phyloP scores from a whole-genome alignment of 2,329 filamentous ascomycete species.

The Lizonia empirigonia region DNA sequence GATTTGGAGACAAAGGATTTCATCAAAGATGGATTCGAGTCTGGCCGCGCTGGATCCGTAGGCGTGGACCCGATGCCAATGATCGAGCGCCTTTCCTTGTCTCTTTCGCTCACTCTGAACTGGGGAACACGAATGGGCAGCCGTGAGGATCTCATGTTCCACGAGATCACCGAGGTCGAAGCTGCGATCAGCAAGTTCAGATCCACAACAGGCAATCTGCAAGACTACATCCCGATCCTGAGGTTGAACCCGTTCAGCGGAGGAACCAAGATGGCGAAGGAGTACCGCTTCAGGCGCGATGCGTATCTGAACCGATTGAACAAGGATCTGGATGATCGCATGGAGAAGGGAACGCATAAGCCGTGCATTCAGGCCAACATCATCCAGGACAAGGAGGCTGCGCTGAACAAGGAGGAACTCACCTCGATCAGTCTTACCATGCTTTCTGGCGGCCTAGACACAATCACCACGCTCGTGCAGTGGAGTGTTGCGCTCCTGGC shows the following conservation, averaged over 20 bases:
- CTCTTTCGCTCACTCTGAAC: slow-evolving; percentile 68
- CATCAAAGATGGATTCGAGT: slow-evolving; percentile 63
- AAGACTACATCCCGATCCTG: slow-evolving; percentile 66
- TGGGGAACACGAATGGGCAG: slow-evolving; percentile 68
- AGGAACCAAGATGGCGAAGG: slow-evolving; percentile 63
- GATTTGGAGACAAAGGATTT: slow-evolving; percentile 69
- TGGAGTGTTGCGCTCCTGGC: slow-evolving; percentile 68
- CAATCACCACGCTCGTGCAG: slow-evolving; percentile 67
- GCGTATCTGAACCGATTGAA: slow-evolving; percentile 65
- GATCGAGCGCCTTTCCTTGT: slow-evolving; percentile 68
- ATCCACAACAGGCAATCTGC: slow-evolving; percentile 65
- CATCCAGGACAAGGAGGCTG: slow-evolving; percentile 67
- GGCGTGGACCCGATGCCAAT: slow-evolving; percentile 70
- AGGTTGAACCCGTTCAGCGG: slow-evolving; percentile 65
- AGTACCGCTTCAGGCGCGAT: slow-evolving; percentile 65
- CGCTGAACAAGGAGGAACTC: slow-evolving; percentile 66
- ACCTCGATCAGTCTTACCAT: slow-evolving; percentile 71
- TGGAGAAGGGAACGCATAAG: slow-evolving; percentile 64
- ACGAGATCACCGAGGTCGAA: slow-evolving; percentile 67
- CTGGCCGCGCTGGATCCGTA: slow-evolving; percentile 60
- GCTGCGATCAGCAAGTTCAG: slow-evolving; percentile 65
- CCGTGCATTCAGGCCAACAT: slow-evolving; percentile 72
- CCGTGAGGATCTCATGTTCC: slow-evolving; percentile 65
- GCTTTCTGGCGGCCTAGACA: slow-evolving; percentile 70
- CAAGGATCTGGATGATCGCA: slow-evolving; percentile 63